Percentiles rank a stretch among this genome's conserved stretches.
Conservation (phyloP, 164 flowering plant species). For the Vitis amurensis region DNA sequence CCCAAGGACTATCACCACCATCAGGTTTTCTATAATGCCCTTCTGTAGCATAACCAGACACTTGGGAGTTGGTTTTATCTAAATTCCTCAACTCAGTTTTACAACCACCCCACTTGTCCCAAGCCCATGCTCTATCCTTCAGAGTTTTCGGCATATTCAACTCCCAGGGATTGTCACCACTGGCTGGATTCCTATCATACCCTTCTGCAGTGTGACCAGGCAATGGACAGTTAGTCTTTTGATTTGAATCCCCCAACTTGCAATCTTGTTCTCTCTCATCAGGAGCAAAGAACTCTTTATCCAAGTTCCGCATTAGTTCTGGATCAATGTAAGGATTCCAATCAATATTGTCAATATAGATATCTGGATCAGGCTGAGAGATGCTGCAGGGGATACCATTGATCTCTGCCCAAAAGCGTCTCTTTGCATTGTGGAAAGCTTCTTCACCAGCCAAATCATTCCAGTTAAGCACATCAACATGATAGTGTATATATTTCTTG, state of each 20-base stretch:
- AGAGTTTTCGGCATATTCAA: neutral
- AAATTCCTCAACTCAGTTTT: conserved; percentile 2
- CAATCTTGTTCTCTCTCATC: conserved; percentile 22
- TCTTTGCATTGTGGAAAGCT: conserved; percentile 62
- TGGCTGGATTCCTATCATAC: conserved; percentile 8
- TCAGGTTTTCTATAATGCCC: too few species aligned
- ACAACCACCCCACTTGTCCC: conserved; percentile 23
- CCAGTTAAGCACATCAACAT: conserved; percentile 54
- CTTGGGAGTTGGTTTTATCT: neutral
- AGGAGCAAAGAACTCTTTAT: conserved; percentile 23
- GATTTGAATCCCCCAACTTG: conserved; percentile 3
- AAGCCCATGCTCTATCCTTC: conserved; percentile 14
- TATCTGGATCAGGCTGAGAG: conserved; percentile 56
- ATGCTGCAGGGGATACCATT: conserved; percentile 42
- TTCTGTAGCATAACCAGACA: too few species aligned
- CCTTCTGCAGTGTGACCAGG: conserved; percentile 9
- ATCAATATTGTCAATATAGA: conserved; percentile 58
- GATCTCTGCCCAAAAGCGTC: conserved; percentile 53
- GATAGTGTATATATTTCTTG: conserved; percentile 33
- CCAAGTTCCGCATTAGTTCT: conserved; percentile 45
- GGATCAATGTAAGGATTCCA: conserved; percentile 53
- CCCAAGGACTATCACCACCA: too few species aligned
- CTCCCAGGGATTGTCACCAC: conserved; percentile 35
- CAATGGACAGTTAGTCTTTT: conserved; percentile 8
- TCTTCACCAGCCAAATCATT: conserved; percentile 74